Evolutionary conservation across 2,329 filamentous ascomycete species (phyloP).

Genomic region (Penicillium sp.): DNA sequence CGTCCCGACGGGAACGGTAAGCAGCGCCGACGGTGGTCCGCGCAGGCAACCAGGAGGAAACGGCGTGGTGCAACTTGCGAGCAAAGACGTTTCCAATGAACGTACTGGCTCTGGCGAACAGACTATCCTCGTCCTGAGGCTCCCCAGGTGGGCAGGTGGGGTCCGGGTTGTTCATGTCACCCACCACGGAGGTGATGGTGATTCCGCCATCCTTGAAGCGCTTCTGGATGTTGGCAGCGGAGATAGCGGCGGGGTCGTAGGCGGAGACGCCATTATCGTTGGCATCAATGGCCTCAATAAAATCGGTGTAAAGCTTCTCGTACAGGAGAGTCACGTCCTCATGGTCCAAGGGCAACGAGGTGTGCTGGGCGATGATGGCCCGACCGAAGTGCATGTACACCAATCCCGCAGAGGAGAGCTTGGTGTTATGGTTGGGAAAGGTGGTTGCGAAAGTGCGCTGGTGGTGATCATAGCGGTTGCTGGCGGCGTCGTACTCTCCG

Average conservation of each 20-base stretch:
- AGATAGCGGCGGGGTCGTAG: slow-evolving; percentile 64
- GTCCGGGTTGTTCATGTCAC: slow-evolving; percentile 63
- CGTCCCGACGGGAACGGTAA: slow-evolving; percentile 58
- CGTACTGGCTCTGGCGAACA: slow-evolving; percentile 65
- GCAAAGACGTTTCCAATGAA: slow-evolving; percentile 87
- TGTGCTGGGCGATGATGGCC: slow-evolving; percentile 64
- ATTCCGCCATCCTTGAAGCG: slow-evolving; percentile 76
- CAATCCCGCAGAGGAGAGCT: slow-evolving; percentile 85
- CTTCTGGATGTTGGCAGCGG: slow-evolving; percentile 65
- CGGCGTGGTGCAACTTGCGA: slow-evolving; percentile 67
- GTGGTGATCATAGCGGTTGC: slow-evolving; percentile 89
- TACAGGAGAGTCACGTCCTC: slow-evolving; percentile 67
- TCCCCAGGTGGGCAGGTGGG: slow-evolving; percentile 41
- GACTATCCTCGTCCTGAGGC: slow-evolving; percentile 70
- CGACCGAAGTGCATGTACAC: slow-evolving; percentile 94
- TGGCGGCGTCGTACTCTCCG: slow-evolving; percentile 72
- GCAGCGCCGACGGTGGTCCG: slow-evolving; percentile 67
- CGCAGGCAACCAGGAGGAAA: slow-evolving; percentile 74
- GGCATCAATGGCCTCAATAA: slow-evolving; percentile 91
- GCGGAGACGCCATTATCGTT: slow-evolving; percentile 90
- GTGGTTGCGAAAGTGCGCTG: slow-evolving; percentile 80
- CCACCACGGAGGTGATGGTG: slow-evolving; percentile 73
- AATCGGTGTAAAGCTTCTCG: slow-evolving; percentile 82
- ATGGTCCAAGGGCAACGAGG: slow-evolving; percentile 52
- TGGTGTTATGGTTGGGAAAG: slow-evolving; percentile 75